A percentile compares a stretch with the other conserved stretches of the same genome.
These are phyloP conservation scores for Aspergillus japonicus DNA, from an alignment of 2,329 filamentous ascomycete species.

Conservation along the genomic window DNA sequence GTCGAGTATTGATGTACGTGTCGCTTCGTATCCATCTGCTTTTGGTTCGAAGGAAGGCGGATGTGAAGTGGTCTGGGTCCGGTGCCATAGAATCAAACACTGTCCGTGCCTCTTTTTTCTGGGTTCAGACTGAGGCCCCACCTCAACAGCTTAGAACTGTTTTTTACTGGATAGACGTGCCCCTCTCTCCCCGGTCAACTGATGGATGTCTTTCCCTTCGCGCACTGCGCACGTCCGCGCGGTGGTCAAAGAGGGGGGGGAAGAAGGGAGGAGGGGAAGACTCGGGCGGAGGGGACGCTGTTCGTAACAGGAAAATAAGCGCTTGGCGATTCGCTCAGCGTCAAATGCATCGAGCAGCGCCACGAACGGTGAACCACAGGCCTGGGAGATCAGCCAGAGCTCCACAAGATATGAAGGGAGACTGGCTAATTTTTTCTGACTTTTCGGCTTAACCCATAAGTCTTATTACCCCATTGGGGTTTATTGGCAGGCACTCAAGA, in stretches of 20 bases:
- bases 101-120: slow-evolving; percentile 5
- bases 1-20: background rate
- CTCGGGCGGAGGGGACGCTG: background rate
- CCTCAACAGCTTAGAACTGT: background rate
- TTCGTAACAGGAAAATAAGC: slow-evolving; percentile 4
- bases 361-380: slow-evolving; percentile 18
- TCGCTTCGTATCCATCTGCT: background rate
- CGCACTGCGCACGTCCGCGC: background rate
- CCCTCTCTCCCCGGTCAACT: background rate
- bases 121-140: background rate
- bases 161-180: background rate
- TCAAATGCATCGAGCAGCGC: slow-evolving; percentile 8
- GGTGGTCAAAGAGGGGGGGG: background rate
- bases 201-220: background rate
- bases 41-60: background rate
- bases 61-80: slow-evolving; percentile 4
- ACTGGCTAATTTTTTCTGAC: slow-evolving; percentile 3
- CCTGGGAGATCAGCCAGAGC: slow-evolving; percentile 12
- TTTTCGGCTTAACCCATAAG: background rate
- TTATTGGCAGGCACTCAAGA: background rate
- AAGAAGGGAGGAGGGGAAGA: background rate
- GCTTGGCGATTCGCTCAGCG: slow-evolving; percentile 10
- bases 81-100: background rate
- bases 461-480: background rate
- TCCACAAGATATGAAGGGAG: background rate